Evolutionary conservation across 2,329 filamentous ascomycete species (phyloP), one percentile per base, ranked within the genome.

Genomic region (Aspergillus pseudotamarii): DNA sequence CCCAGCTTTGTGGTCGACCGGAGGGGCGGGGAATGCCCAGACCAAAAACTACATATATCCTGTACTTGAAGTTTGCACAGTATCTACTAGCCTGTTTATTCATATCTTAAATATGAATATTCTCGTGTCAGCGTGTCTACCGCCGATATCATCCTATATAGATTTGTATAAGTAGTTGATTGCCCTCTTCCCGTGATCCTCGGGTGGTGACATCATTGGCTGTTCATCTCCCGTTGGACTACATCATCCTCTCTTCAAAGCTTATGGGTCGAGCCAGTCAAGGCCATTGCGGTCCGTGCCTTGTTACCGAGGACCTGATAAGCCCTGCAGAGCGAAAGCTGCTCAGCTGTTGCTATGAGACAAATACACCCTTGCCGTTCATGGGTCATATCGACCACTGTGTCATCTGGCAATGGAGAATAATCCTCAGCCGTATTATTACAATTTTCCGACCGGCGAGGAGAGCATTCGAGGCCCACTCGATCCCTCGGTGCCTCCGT

Each of bases 191-290:
- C 34, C 34, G 34, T 57, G 23, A 26, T 34, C 26, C 9, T 45
- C 30, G 57, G 30, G 43, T 46, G 57, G 45, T 58, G 57, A 58
- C 57, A 58, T 58, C 57, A 58, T 38, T 41, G 36, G 41, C n/a
- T 32, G 56, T 45, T 58, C 36, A 58, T 38, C 28, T 23, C 26
- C 30, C 51, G 32, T 36, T 46, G 51, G 21, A 34, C 50, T n/a
- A 21, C 51, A 36, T 54, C 51, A 54, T 36, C 30, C 30, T 53
- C 19, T 51, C 28, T 53, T 53, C 23, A 28, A 48, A 41, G 38
- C 38, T n/a, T 46, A 46, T 30, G 46, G 23, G 23, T 28, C 46
- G 14, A 28, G 6, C 45, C n/a, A 50, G 14, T n/a, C 46, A 50
- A n/a, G 19, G 43, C 12, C 9, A 51, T 32, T n/a, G 48, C 28